These are phyloP conservation scores for Paradendryphiella salina DNA, from an alignment of 2,329 filamentous ascomycete genomes.

Conservation along the genomic window DNA sequence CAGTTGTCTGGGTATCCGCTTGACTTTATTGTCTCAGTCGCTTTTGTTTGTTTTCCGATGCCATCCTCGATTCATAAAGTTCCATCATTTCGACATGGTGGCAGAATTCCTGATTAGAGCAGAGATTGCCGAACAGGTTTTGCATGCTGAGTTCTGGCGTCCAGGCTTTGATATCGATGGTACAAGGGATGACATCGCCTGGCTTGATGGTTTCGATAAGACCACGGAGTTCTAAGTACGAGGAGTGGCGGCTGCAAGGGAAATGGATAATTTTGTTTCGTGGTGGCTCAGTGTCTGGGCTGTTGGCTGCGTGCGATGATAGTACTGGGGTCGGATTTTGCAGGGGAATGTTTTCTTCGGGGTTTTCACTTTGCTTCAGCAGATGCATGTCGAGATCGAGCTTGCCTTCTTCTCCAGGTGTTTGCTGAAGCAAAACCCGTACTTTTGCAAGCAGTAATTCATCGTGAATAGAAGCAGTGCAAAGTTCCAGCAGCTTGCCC, in stretches of 20 bases:
- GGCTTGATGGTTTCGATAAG: slow-evolving; percentile 71
- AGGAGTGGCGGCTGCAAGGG: slow-evolving; percentile 88
- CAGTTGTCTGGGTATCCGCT: slow-evolving; percentile 16
- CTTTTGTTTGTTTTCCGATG: slow-evolving; percentile 15
- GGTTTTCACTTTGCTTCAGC: slow-evolving; percentile 26
- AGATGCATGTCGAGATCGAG: slow-evolving; percentile 36
- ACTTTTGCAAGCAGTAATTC: slow-evolving; percentile 43
- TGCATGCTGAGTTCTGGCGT: slow-evolving; percentile 63
- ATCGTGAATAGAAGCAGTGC: slow-evolving; percentile 46
- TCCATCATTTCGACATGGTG: slow-evolving; percentile 67
- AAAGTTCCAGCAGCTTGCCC: slow-evolving; percentile 59
- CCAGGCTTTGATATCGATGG: slow-evolving; percentile 66
- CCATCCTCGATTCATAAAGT: slow-evolving; percentile 24
- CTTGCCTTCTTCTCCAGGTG: slow-evolving; percentile 21
- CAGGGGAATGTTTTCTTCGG: slow-evolving; percentile 34
- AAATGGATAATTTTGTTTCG: slow-evolving; percentile 57
- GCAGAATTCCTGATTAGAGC: slow-evolving; percentile 62
- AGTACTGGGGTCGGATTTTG: slow-evolving; percentile 41
- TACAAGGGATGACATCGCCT: slow-evolving; percentile 80
- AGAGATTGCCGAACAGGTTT: slow-evolving; percentile 72
- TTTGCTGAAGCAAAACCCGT: slow-evolving; percentile 39
- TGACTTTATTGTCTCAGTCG: slow-evolving; percentile 17
- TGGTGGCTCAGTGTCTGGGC: not conserved
- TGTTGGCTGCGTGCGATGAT: slow-evolving; percentile 18
- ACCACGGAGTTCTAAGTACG: slow-evolving; percentile 75